Evolutionary conservation across 2,329 filamentous ascomycete species (phyloP), one percentile per base, ranked within the genome.

Genomic region (Exophiala sideris): DNA sequence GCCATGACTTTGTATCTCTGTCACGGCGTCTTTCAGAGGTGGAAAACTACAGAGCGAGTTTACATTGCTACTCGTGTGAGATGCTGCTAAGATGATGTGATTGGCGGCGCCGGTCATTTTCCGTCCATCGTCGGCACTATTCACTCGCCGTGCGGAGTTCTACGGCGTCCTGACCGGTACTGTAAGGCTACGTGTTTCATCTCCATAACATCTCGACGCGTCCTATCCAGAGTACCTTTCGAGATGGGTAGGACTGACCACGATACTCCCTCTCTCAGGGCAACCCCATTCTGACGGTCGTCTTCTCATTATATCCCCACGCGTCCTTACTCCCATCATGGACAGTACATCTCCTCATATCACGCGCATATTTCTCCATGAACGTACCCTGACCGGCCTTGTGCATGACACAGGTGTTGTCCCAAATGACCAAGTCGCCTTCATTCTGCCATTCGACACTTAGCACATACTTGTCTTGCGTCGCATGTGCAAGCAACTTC

Each of bases 321-420:
- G 72, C 73, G 16, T 65, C 63, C 9, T 50, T 54, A 54, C 73
- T 74, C 11, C 64, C 66, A 64, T 77, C 80, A 63, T 82, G 76
- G 1, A 83, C 79, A 1, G 80, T 83, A 4, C 79, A 77, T 56
- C 82, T 69, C 44, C 82, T 67, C 74, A 84, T 72, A 65, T 84
- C 81, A 36, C 79, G 68, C 54, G 64, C 69, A 62, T 72, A 77
- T 61, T 72, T 76, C 0, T 76, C 75, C 56, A 73, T 73, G 55
- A 79, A 82, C 0, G 65, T 64, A 0, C 80, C 80, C 1, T 70
- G 69, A 1, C 71, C 74, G 0, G 79, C 78, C 5, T 79, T 67
- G 65, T 85, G 81, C 71, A 84, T 73, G 12, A 79, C 76, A 45
- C 72, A 75, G 0, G 78, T 77, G 63, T 84, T 84, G 60, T 85